Conservation (phyloP, 139 green algal species). For the Auxenochlorella pyrenoidosa region DNA sequence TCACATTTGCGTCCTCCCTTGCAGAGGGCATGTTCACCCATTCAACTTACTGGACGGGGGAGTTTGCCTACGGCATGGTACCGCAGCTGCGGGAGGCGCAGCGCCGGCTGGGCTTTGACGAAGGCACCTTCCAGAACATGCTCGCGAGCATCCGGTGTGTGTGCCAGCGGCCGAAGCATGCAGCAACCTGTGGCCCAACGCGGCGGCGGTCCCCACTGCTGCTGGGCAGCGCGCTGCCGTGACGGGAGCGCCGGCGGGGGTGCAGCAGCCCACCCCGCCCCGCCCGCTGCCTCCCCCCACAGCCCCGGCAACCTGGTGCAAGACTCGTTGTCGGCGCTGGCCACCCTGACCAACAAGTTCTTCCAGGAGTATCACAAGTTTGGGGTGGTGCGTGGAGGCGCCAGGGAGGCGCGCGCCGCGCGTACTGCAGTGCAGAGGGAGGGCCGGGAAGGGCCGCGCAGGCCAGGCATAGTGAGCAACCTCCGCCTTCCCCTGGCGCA, state of each 20-base stretch:
- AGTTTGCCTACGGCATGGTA: conserved; percentile 5
- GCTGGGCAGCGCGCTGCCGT: no score
- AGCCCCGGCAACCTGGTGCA: background rate
- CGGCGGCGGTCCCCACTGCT: no score
- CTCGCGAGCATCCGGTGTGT: background rate
- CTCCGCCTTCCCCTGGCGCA: no score
- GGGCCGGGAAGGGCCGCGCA: no score
- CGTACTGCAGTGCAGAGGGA: no score
- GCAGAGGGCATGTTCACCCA: conserved; percentile 4
- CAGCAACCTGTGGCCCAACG: no score
- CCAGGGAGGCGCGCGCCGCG: no score
- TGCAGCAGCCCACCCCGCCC: background rate
- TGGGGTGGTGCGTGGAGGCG: background rate
- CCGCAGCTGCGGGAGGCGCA: background rate
- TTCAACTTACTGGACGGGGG: conserved; percentile 2
- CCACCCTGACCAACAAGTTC: background rate
- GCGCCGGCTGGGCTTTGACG: background rate
- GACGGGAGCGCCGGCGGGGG: no score
- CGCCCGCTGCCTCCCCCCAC: background rate
- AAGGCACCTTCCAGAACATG: background rate
- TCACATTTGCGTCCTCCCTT: no score
- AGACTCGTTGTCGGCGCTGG: background rate
- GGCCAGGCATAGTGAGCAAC: no score
- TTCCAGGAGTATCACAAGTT: background rate
- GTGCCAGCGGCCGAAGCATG: background rate